Evolutionary conservation across 164 flowering plant genomes (phyloP).

Genomic region (Warburgia ugandensis): DNA sequence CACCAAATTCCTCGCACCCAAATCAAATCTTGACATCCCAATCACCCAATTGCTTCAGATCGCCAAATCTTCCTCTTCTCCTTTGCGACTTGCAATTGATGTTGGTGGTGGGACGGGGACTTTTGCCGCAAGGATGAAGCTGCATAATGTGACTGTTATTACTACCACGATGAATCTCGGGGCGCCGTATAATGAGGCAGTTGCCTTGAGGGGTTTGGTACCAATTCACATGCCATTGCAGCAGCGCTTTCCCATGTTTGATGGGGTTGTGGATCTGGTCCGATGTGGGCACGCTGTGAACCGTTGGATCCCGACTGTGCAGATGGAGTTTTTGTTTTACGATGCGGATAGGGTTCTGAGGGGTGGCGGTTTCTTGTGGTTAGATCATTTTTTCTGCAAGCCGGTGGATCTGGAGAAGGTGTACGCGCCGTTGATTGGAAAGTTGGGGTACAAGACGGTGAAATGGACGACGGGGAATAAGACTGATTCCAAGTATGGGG

Average conservation of each 20-base stretch:
- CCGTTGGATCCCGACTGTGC: constrained; percentile 66
- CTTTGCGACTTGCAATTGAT: constrained; percentile 66
- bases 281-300: constrained; percentile 81
- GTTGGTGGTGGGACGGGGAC: constrained; percentile 86
- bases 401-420: constrained; percentile 58
- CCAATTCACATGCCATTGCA: constrained; percentile 84
- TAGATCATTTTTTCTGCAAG: constrained; percentile 85
- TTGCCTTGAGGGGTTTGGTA: constrained; percentile 68
- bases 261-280: constrained; percentile 78
- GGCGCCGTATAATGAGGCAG: constrained; percentile 65
- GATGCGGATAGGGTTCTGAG: constrained; percentile 89
- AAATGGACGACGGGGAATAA: constrained; percentile 76
- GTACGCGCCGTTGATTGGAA: constrained; percentile 63
- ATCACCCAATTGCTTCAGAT: constrained; percentile 17
- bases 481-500: constrained; percentile 70
- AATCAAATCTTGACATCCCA: constrained; percentile 42
- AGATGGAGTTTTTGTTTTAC: constrained; percentile 70
- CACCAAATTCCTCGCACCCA: constrained; percentile 27
- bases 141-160: constrained; percentile 56
- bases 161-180: constrained; percentile 84
- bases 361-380: constrained; percentile 77
- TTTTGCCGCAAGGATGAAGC: constrained; percentile 78
- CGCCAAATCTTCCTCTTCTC: constrained; percentile 15
- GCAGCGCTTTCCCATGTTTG: constrained; percentile 86
- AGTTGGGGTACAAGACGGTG: constrained; percentile 79